Evolutionary conservation across 169 alveolate genomes (phyloP).

Genomic region (Plasmodium malariae): DNA sequence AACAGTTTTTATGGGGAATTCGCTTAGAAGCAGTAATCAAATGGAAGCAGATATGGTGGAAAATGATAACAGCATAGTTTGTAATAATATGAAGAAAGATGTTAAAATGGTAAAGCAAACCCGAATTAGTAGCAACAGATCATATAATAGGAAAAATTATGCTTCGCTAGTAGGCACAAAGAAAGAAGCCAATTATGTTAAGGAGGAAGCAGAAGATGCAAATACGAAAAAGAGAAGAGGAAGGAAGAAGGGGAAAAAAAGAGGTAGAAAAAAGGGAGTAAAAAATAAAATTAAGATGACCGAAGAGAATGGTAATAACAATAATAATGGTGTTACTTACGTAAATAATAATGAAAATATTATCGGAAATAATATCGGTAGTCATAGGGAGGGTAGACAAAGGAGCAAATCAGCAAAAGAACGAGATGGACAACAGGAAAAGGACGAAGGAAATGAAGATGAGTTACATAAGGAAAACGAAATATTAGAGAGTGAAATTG

Average conservation of each 20-base stretch:
- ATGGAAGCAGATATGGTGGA: no score
- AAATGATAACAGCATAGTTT: no score
- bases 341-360: background rate
- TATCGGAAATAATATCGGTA: no score
- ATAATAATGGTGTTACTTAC: background rate
- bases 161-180: background rate
- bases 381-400: background rate
- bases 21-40: no score
- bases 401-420: background rate
- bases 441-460: background rate
- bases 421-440: background rate
- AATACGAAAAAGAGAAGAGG: conserved; percentile 23
- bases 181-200: background rate
- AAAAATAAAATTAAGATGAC: conserved; percentile 24
- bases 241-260: conserved; percentile 42
- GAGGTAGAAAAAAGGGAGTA: conserved; percentile 63
- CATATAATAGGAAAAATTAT: background rate
- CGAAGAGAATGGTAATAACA: background rate
- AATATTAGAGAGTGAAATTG: conserved; percentile 7
- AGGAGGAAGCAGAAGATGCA: background rate
- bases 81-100: background rate
- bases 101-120: no score
- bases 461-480: conserved; percentile 25
- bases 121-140: background rate
- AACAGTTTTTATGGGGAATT: no score